Evolutionary conservation across 306 rosid genomes (phyloP).

Genomic region (Rosa lucieae): DNA sequence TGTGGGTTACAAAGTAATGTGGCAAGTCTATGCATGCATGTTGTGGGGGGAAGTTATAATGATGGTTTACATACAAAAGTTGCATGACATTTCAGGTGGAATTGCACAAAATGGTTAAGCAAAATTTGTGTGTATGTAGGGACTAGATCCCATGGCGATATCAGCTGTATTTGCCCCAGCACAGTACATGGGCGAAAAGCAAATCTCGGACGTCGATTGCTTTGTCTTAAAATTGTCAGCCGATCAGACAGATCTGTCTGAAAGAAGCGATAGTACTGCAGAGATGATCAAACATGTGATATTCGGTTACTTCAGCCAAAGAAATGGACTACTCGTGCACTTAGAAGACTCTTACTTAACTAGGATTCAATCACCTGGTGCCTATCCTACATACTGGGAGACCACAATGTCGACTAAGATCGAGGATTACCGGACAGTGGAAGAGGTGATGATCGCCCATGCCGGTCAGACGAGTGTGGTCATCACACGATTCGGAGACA

Average conservation of each 20-base stretch:
- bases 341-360: constrained; percentile 86
- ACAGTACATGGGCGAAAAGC: constrained; percentile 85
- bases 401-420: constrained; percentile 83
- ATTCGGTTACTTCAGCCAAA: constrained; percentile 89
- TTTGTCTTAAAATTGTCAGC: constrained; percentile 77
- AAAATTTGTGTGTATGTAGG: constrained; percentile 39
- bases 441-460: constrained; percentile 83
- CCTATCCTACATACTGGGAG: constrained; percentile 86
- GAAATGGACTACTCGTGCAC: constrained; percentile 67
- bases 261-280: constrained; percentile 82
- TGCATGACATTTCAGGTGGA: not conserved
- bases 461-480: constrained; percentile 61
- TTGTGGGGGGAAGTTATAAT: not conserved
- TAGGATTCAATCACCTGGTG: constrained; percentile 85
- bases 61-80: not conserved
- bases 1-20: not conserved
- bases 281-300: constrained; percentile 89
- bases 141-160: constrained; percentile 83
- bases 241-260: constrained; percentile 65
- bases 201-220: constrained; percentile 63
- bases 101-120: not conserved
- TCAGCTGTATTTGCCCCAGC: constrained; percentile 72
- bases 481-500: constrained; percentile 81
- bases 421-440: constrained; percentile 66
- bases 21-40: not conserved